phyloP scores from a whole-genome alignment of 2,329 filamentous ascomycete genomes.

The Pseudopyricularia cyperi region DNA sequence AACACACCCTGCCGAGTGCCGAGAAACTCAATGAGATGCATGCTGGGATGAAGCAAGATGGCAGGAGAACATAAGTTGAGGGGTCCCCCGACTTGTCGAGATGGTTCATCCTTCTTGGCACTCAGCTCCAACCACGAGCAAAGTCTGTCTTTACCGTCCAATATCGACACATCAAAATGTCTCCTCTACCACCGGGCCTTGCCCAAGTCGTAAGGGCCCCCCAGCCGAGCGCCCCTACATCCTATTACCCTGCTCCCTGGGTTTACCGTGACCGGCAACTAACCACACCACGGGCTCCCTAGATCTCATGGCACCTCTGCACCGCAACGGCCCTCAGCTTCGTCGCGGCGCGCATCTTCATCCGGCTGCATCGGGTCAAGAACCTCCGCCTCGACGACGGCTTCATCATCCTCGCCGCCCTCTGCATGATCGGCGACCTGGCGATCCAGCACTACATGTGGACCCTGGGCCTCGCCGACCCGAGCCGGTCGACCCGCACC shows the following conservation, averaged over 20 bases:
- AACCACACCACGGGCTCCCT: neutral
- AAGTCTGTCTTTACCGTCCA: neutral
- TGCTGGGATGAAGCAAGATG: too few species aligned
- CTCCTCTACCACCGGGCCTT: neutral
- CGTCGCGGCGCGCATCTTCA: neutral
- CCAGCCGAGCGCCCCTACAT: neutral
- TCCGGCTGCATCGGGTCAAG: neutral
- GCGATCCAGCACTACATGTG: neutral
- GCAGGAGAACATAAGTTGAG: too few species aligned
- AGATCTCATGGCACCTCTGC: neutral
- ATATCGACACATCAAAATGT: neutral
- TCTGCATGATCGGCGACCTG: neutral
- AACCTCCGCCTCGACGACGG: neutral
- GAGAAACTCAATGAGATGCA: too few species aligned
- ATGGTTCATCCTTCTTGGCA: too few species aligned
- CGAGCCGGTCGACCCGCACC: neutral
- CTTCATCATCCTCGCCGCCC: neutral
- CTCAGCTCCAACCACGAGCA: too few species aligned
- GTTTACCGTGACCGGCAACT: neutral
- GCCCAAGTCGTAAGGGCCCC: neutral
- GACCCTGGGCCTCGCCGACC: neutral
- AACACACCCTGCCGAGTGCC: too few species aligned
- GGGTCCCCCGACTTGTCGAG: too few species aligned
- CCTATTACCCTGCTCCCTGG: neutral
- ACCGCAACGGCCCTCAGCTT: neutral